These are phyloP conservation scores for Hydrangea macrophylla DNA, from an alignment of 148 eudicot genomes.

Conservation along the genomic window DNA sequence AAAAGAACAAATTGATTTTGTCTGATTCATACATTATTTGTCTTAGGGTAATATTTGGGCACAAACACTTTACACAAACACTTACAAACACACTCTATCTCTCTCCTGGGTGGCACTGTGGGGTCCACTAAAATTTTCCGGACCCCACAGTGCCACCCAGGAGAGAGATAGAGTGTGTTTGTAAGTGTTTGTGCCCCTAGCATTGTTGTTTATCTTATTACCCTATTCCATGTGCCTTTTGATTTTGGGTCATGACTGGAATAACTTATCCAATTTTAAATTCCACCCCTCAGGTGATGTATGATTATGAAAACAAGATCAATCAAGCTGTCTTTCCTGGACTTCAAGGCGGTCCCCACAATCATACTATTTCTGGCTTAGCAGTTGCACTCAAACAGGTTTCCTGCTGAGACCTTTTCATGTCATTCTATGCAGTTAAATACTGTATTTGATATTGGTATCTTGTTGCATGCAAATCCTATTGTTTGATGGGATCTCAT, in stretches of 20 bases:
- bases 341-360: conserved; percentile 58
- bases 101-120: no score
- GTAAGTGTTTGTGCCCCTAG: no score
- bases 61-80: no score
- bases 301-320: conserved; percentile 55
- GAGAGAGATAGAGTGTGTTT: no score
- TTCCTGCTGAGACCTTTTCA: not conserved
- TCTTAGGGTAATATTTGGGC: no score
- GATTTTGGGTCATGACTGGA: no score
- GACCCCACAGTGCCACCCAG: no score
- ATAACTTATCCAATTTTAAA: not conserved
- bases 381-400: conserved; percentile 61
- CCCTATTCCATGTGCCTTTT: not conserved
- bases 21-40: not conserved
- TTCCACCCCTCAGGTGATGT: conserved; percentile 30
- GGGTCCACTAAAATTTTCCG: no score
- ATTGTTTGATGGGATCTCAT: not conserved
- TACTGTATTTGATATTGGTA: not conserved
- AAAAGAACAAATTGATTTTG: not conserved
- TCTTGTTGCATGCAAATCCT: not conserved
- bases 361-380: conserved; percentile 45
- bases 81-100: no score
- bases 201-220: no score
- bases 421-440: not conserved
- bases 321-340: conserved; percentile 58